phyloP scores from a whole-genome alignment of 495 filamentous ascomycete genomes.

The Penicillium odoratum region DNA sequence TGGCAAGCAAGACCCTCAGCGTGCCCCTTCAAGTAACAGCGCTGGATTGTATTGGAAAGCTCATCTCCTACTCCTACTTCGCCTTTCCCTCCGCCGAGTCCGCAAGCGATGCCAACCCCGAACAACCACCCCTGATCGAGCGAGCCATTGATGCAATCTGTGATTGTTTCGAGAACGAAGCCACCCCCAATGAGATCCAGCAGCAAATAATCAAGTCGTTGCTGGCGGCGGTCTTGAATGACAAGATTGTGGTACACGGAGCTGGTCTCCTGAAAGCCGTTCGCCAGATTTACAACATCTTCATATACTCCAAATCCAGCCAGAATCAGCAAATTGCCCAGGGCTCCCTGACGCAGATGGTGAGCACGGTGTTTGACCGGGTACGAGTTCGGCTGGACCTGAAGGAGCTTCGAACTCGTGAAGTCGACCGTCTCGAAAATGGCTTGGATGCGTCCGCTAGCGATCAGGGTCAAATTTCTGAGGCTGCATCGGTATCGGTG shows the following conservation, averaged over 20 bases:
- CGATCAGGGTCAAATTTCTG: constrained; percentile 49
- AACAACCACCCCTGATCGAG: constrained; percentile 77
- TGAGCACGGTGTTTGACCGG: constrained; percentile 94
- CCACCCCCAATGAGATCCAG: constrained; percentile 85
- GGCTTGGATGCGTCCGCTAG: constrained; percentile 28
- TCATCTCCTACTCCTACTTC: constrained; percentile 98
- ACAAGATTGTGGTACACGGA: constrained; percentile 97
- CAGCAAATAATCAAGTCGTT: constrained; percentile 97
- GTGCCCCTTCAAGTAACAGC: constrained; percentile 84
- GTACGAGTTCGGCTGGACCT: constrained; percentile 83
- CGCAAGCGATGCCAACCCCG: constrained; percentile 46
- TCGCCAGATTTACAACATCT: constrained; percentile 97
- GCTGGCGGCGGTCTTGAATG: constrained; percentile 91
- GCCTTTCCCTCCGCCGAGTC: constrained; percentile 64
- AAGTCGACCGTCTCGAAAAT: constrained; percentile 33
- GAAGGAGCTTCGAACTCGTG: constrained; percentile 69
- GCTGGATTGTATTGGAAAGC: constrained; percentile 96
- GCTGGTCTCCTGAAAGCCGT: constrained; percentile 97
- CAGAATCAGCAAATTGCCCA: constrained; percentile 96
- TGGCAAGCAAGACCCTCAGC: constrained; percentile 82
- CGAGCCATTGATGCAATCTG: constrained; percentile 98
- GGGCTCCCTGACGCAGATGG: constrained; percentile 97
- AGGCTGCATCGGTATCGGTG: constrained; percentile 48
- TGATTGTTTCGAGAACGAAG: constrained; percentile 97
- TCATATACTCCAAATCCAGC: constrained; percentile 86